These are phyloP conservation scores for Fusarium camptoceras DNA, from an alignment of 2,329 filamentous ascomycete species.

Conservation along the genomic window DNA sequence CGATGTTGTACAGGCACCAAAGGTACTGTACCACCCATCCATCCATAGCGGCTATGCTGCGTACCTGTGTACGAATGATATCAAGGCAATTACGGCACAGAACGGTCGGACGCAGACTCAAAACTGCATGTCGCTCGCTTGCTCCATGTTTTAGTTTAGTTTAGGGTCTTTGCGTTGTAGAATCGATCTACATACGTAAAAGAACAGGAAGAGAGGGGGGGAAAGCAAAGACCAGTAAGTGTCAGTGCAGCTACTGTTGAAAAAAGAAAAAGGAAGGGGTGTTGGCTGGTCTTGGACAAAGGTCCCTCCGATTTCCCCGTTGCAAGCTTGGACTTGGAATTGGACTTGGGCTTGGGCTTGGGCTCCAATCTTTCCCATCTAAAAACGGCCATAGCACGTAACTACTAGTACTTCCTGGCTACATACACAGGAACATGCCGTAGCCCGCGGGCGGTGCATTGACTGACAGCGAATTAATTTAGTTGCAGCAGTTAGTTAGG, in stretches of 20 bases:
- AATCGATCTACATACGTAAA: neutral
- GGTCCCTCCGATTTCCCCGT: constrained; percentile 14
- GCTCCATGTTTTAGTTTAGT: neutral
- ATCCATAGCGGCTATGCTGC: neutral
- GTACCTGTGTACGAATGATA: neutral
- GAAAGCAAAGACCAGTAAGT: neutral
- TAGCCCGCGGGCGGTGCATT: neutral
- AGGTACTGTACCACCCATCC: neutral
- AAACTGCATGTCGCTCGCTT: neutral
- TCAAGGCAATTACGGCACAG: constrained; percentile 2
- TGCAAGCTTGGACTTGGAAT: neutral
- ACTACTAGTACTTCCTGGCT: neutral
- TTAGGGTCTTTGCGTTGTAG: neutral
- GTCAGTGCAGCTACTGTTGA: neutral
- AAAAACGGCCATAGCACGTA: constrained; percentile 11
- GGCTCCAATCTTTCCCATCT: constrained; percentile 24
- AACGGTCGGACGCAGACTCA: neutral
- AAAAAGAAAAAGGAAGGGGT: neutral
- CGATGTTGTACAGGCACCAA: neutral
- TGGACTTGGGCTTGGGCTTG: neutral
- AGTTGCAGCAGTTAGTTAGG: neutral
- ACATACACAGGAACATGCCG: constrained; percentile 21
- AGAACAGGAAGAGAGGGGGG: neutral
- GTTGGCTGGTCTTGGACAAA: constrained; percentile 6
- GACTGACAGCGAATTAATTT: constrained; percentile 1